These are phyloP conservation scores for Arthonia radiata DNA, from an alignment of 495 filamentous ascomycete genomes.

Conservation along the genomic window DNA sequence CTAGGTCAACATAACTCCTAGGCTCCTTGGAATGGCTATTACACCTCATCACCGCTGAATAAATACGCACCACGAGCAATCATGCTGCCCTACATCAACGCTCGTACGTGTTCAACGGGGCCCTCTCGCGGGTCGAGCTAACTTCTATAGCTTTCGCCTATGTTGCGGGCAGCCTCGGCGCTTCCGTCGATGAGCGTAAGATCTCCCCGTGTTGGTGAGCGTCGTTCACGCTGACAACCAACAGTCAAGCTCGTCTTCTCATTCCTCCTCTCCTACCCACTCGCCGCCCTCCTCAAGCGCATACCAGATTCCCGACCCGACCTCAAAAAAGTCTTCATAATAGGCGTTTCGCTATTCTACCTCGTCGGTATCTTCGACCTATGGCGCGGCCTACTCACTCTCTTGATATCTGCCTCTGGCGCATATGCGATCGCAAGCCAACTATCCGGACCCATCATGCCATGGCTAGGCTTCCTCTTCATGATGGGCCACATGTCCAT, in stretches of 20 bases:
- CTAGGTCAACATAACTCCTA: too few species aligned
- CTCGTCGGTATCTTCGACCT: constrained; percentile 85
- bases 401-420: constrained; percentile 52
- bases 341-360: constrained; percentile 65
- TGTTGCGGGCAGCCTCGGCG: constrained; percentile 37
- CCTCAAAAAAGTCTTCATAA: constrained; percentile 75
- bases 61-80: neutral
- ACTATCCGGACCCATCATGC: constrained; percentile 83
- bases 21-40: neutral
- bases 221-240: constrained; percentile 6
- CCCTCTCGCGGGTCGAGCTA: constrained; percentile 4
- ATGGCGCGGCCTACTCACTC: constrained; percentile 62
- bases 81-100: constrained; percentile 77
- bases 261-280: constrained; percentile 79
- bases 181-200: constrained; percentile 71
- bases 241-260: constrained; percentile 82
- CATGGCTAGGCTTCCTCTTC: constrained; percentile 88
- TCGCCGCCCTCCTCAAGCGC: constrained; percentile 71
- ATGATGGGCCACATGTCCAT: constrained; percentile 88
- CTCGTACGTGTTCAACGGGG: constrained; percentile 26
- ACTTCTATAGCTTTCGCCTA: constrained; percentile 43
- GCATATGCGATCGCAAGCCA: constrained; percentile 68
- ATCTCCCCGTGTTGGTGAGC: constrained; percentile 1
- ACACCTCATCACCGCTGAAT: too few species aligned
- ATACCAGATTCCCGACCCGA: constrained; percentile 66